Conservation (phyloP, 176 grass and related monocot species). For the Hyparrhenia diplandra region DNA sequence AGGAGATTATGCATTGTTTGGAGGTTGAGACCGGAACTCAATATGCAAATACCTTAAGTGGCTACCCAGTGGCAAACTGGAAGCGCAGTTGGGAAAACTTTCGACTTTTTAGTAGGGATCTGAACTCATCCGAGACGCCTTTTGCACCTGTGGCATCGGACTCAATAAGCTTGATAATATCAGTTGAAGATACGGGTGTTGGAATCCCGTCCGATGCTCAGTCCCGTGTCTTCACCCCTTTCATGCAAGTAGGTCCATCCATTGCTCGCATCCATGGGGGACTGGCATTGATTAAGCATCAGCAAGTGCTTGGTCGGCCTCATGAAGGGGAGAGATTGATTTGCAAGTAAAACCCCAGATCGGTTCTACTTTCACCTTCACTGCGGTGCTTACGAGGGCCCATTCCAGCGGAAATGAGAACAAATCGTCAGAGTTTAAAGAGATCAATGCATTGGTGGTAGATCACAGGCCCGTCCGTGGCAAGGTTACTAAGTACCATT, state of each 20-base stretch:
- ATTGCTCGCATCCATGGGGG: slow-evolving; percentile 95
- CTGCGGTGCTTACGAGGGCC: slow-evolving; percentile 51
- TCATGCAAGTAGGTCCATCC: slow-evolving; percentile 94
- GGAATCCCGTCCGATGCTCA: slow-evolving; percentile 90
- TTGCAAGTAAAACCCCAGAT: slow-evolving; percentile 60
- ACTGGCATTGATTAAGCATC: slow-evolving; percentile 95
- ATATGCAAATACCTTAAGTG: slow-evolving; percentile 66
- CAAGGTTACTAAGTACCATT: slow-evolving; percentile 79
- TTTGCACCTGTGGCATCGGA: slow-evolving; percentile 49
- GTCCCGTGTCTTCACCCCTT: slow-evolving; percentile 84
- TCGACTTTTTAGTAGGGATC: slow-evolving; percentile 43
- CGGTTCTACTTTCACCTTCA: slow-evolving; percentile 97
- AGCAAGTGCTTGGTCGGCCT: slow-evolving; percentile 94
- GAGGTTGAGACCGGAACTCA: slow-evolving; percentile 56
- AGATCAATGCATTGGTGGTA: slow-evolving; percentile 78
- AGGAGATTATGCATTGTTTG: slow-evolving; percentile 56
- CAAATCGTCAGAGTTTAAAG: slow-evolving; percentile 59
- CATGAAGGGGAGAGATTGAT: slow-evolving; percentile 98
- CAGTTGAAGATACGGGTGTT: slow-evolving; percentile 95
- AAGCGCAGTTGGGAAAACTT: slow-evolving; percentile 77
- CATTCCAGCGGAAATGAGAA: slow-evolving; percentile 39
- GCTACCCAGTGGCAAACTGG: slow-evolving; percentile 47
- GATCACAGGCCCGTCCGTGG: slow-evolving; percentile 72
- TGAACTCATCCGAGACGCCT: slow-evolving; percentile 44
- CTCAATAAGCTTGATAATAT: slow-evolving; percentile 77